Evolutionary conservation across 768 basidiomycete species (phyloP).

Genomic region (Sutorius australiensis): DNA sequence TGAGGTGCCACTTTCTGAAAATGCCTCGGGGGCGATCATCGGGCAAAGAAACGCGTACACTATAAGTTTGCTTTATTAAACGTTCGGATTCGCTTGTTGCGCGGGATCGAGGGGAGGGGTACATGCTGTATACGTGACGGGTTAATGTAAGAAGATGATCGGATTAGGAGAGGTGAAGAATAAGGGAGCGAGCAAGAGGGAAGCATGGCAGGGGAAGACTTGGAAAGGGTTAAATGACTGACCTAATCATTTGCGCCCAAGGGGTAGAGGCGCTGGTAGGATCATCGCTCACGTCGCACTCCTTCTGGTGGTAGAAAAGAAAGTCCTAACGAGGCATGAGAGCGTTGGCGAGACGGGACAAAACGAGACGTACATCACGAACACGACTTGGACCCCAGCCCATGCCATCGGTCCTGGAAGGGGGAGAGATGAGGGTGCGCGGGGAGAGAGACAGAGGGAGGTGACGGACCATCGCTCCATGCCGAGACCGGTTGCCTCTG

Average conservation of each 20-base stretch:
- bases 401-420: conserved; percentile 59
- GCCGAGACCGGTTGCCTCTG: conserved; percentile 76
- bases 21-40: conserved; percentile 41
- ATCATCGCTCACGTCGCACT: conserved; percentile 39
- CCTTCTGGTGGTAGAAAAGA: conserved; percentile 53
- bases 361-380: conserved; percentile 36
- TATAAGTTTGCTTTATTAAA: conserved; percentile 55
- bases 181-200: conserved; percentile 17
- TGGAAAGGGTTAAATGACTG: conserved; percentile 20
- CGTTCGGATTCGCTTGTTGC: conserved; percentile 38
- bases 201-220: conserved; percentile 3
- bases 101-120: conserved; percentile 40
- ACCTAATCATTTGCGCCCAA: conserved; percentile 76
- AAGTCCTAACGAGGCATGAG: conserved; percentile 40
- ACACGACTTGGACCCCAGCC: conserved; percentile 83
- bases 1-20: conserved; percentile 51
- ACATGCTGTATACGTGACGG: conserved; percentile 28
- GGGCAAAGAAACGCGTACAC: conserved; percentile 45
- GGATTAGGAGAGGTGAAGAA: conserved; percentile 32
- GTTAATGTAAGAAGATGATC: conserved; percentile 16
- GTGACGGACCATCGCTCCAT: conserved; percentile 73
- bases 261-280: conserved; percentile 52
- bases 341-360: neutral
- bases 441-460: neutral
- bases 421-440: neutral